Conservation (phyloP, 2,329 filamentous ascomycete genomes). For the Colletotrichum chrysophilum region DNA sequence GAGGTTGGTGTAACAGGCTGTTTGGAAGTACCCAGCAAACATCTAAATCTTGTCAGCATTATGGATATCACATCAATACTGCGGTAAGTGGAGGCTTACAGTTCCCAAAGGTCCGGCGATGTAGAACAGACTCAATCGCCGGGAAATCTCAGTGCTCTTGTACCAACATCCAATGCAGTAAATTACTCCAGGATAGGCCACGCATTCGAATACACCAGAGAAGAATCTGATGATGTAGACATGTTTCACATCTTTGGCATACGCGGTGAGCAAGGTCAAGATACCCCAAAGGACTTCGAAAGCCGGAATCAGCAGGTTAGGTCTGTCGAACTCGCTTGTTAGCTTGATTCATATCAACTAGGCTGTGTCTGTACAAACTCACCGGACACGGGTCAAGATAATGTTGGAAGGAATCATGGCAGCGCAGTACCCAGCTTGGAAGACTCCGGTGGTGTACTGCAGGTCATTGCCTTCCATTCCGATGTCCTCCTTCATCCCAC, state of each 20-base stretch:
- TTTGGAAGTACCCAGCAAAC: conserved; percentile 19
- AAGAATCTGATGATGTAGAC: conserved; percentile 31
- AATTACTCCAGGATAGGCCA: neutral
- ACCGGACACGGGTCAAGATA: conserved; percentile 51
- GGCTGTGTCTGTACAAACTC: neutral
- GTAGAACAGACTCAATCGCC: conserved; percentile 2
- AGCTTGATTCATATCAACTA: neutral
- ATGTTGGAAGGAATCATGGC: conserved; percentile 68
- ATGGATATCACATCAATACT: too few species aligned
- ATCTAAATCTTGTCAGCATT: neutral
- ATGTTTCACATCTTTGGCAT: conserved; percentile 33
- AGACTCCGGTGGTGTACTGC: conserved; percentile 58
- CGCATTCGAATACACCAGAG: conserved; percentile 1
- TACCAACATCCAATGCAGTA: conserved; percentile 14
- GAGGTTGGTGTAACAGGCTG: conserved; percentile 12
- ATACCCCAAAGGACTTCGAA: conserved; percentile 60
- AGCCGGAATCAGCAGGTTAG: conserved; percentile 51
- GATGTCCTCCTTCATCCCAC: conserved; percentile 41
- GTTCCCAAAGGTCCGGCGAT: conserved; percentile 6
- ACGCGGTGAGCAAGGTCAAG: conserved; percentile 53
- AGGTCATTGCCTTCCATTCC: conserved; percentile 39
- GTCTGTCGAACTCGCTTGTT: neutral
- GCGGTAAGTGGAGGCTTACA: neutral
- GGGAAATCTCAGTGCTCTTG: conserved; percentile 11
- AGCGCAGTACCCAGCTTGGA: conserved; percentile 51